Base-by-base conservation (phyloP, 371 early-diverging fungal genomes). In the Fennellomyces sp. region DNA sequence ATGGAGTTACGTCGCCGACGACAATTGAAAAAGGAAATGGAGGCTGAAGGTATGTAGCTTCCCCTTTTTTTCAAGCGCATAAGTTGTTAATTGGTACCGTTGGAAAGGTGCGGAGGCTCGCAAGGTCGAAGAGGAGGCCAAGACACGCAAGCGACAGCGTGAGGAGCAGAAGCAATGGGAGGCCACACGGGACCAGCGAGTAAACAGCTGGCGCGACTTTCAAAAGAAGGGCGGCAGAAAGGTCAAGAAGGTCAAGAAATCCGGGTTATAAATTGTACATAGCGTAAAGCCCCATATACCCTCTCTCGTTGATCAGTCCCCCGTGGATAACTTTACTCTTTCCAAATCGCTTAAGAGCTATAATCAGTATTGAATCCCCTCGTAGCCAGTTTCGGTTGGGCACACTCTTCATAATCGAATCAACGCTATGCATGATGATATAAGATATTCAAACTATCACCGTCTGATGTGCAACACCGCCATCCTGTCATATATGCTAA, bases 81-180 rank as follows among this genome's bases (percentile, higher is more conserved):
- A n/a, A 38, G 0, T 8, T 13, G 38, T 50, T 31, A 10, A 30
- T 35, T 56, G 1, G 66, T 66, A 30, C 63, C 3, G 17, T 27
- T 29, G 84, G 50, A 58, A 51, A 73, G 86, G 90, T 12, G 80
- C 73, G n/a, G 82, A 79, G 48, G 71, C 72, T 8, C 65, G 89
- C 75, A 88, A 69, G 80, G 88, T 73, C 39, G 80, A 69, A 58
- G 84, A 60, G 81, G 88, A 69, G 12, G 64, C 61, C 3, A 38
- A 64, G 27, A 84, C 82, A 61, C 76, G 76, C 64, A 89, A 82
- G 64, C 78, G 81, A 57, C 87, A 87, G 59, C 82, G 76, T 35
- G 88, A 90, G 39, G 86, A 83, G n/a, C 82, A 82, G 7, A 84
- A 86, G 57, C 85, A 81, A 27, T 90, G 91, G 90, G 91, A 90